These are phyloP conservation scores for Suaeda aralocaspica DNA, from an alignment of 148 eudicot species.

Conservation along the genomic window DNA sequence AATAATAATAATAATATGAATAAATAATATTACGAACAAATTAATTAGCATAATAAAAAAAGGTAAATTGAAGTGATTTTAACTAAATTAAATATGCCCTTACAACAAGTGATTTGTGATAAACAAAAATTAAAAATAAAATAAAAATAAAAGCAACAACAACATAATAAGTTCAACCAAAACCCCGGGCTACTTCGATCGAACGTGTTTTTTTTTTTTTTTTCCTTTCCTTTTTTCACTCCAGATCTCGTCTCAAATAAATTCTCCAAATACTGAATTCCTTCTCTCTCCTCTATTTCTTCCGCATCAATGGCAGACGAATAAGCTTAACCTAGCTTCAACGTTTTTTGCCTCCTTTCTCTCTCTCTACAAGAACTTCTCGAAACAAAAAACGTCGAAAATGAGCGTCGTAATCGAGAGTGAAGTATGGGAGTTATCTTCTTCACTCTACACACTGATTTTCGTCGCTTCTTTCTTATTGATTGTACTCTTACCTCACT, in stretches of 20 bases:
- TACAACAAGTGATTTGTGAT: too few species aligned
- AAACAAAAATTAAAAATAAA: too few species aligned
- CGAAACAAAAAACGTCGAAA: not conserved
- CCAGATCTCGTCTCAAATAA: not conserved
- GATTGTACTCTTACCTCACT: conserved; percentile 50
- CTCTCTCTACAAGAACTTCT: not conserved
- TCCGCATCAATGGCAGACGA: conserved; percentile 23
- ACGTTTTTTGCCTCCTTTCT: not conserved
- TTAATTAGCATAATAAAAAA: too few species aligned
- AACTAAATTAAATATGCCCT: too few species aligned
- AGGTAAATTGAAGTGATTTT: too few species aligned
- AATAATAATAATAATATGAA: too few species aligned
- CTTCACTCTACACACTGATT: conserved; percentile 40
- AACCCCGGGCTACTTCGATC: too few species aligned
- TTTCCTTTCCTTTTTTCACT: not conserved
- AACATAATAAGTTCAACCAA: too few species aligned
- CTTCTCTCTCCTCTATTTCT: not conserved
- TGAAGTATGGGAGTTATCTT: conserved; percentile 62
- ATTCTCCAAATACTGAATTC: not conserved
- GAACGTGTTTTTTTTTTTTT: too few species aligned
- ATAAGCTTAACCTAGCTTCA: conserved; percentile 1
- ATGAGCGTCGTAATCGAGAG: conserved; percentile 73
- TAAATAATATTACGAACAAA: too few species aligned
- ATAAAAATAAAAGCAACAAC: too few species aligned
- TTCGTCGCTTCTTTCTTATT: conserved; percentile 51